These are phyloP conservation scores for Sphagnum contortum DNA, from an alignment of 225 moss, liverwort and hornwort genomes.

Conservation along the genomic window DNA sequence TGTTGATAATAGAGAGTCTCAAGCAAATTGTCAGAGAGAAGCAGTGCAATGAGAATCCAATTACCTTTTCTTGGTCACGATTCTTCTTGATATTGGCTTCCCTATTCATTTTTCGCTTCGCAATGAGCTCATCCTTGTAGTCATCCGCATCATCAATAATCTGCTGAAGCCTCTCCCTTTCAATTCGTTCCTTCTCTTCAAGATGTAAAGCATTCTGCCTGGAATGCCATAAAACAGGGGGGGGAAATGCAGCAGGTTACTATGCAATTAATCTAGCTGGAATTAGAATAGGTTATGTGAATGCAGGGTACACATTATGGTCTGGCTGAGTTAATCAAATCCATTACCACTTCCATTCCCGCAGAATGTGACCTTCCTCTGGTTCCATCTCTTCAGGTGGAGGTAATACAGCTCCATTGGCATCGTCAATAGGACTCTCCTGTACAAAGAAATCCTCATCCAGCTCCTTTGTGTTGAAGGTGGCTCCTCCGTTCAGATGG, in stretches of 20 bases:
- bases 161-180: constrained; percentile 63
- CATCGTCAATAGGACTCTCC: constrained; percentile 16
- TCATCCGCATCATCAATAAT: constrained; percentile 69
- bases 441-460: constrained; percentile 72
- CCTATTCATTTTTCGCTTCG: constrained; percentile 49
- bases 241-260: too few species aligned
- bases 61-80: constrained; percentile 81
- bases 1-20: too few species aligned
- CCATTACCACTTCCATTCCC: constrained; percentile 82
- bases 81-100: constrained; percentile 71
- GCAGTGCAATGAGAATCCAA: too few species aligned
- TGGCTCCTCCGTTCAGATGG: constrained; percentile 32
- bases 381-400: constrained; percentile 73
- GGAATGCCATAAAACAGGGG: constrained; percentile 1
- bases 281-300: too few species aligned
- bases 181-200: constrained; percentile 69
- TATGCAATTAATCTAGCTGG: too few species aligned
- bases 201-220: constrained; percentile 72
- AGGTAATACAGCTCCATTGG: constrained; percentile 62
- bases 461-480: constrained; percentile 37
- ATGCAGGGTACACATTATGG: too few species aligned
- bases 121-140: constrained; percentile 43
- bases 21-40: too few species aligned
- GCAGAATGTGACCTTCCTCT: constrained; percentile 75
- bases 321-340: too few species aligned